These are phyloP conservation scores for Tuber indicum DNA, from an alignment of 495 filamentous ascomycete species.

Conservation along the genomic window DNA sequence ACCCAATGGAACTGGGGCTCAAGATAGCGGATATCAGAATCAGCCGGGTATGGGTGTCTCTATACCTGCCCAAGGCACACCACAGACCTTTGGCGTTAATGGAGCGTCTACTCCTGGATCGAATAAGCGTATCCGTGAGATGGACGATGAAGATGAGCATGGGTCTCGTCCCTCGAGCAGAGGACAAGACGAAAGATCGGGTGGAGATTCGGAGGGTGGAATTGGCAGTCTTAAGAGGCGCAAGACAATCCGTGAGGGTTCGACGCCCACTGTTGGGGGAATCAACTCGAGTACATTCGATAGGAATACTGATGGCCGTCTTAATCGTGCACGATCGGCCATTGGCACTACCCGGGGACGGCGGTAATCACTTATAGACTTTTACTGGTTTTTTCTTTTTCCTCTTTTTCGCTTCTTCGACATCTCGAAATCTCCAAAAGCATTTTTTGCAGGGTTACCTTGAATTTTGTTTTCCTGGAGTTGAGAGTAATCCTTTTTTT, in stretches of 20 bases:
- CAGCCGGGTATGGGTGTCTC: slow-evolving; percentile 55
- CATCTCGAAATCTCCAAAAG: slow-evolving; percentile 37
- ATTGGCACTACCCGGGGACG: slow-evolving; percentile 28
- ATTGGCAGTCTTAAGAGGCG: slow-evolving; percentile 70
- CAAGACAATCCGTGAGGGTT: slow-evolving; percentile 65
- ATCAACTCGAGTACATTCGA: slow-evolving; percentile 36
- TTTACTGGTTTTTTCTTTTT: slow-evolving; percentile 17
- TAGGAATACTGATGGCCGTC: slow-evolving; percentile 32
- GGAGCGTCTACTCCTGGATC: slow-evolving; percentile 45
- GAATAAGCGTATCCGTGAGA: slow-evolving; percentile 72
- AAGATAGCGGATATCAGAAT: slow-evolving; percentile 60
- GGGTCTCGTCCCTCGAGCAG: slow-evolving; percentile 62
- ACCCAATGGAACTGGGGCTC: slow-evolving; percentile 27
- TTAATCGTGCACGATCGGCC: slow-evolving; percentile 40
- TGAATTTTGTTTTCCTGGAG: slow-evolving; percentile 40
- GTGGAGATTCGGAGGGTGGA: slow-evolving; percentile 44
- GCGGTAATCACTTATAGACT: slow-evolving; percentile 37
- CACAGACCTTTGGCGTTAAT: slow-evolving; percentile 45
- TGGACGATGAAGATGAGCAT: slow-evolving; percentile 70
- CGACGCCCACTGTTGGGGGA: slow-evolving; percentile 41
- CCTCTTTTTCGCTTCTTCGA: slow-evolving; percentile 20
- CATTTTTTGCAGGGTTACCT: slow-evolving; percentile 38
- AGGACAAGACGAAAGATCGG: slow-evolving; percentile 39
- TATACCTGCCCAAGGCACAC: slow-evolving; percentile 50
- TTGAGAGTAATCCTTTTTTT: slow-evolving; percentile 34